A percentile compares a stretch with the other conserved stretches of the same genome.
Conservation (phyloP, 768 basidiomycete species). For the Suillus paluster region DNA sequence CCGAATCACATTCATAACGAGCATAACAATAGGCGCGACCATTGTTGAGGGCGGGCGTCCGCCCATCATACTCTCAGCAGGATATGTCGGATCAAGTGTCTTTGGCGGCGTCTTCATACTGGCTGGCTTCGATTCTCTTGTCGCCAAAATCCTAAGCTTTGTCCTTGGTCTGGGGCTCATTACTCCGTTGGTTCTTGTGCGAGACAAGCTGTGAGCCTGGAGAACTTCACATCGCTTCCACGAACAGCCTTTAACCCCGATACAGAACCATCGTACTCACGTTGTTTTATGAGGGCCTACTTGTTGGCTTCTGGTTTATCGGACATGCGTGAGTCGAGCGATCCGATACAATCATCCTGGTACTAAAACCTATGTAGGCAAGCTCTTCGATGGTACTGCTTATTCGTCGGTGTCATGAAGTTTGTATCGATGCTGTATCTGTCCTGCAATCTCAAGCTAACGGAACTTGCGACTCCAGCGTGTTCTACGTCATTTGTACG, state of each 20-base stretch:
- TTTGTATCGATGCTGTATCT: slow-evolving; percentile 39
- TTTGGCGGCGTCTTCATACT: slow-evolving; percentile 84
- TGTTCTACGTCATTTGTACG: slow-evolving; percentile 88
- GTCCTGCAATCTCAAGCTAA: slow-evolving; percentile 14
- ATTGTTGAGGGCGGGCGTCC: slow-evolving; percentile 80
- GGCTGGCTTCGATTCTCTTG: slow-evolving; percentile 86
- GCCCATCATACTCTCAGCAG: slow-evolving; percentile 71
- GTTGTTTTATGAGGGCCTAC: slow-evolving; percentile 77
- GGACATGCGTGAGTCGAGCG: slow-evolving; percentile 75
- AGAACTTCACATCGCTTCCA: not conserved
- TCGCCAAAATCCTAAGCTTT: slow-evolving; percentile 92
- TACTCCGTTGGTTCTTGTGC: slow-evolving; percentile 83
- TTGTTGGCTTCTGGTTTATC: slow-evolving; percentile 95
- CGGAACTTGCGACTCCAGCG: slow-evolving; percentile 43
- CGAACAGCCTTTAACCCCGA: slow-evolving; percentile 17
- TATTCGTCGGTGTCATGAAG: slow-evolving; percentile 88
- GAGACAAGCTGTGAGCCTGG: slow-evolving; percentile 81
- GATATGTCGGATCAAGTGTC: slow-evolving; percentile 83
- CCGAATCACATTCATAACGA: not conserved
- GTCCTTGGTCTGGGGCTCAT: slow-evolving; percentile 86
- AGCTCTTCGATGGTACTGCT: slow-evolving; percentile 82
- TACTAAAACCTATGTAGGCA: slow-evolving; percentile 46
- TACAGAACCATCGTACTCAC: slow-evolving; percentile 85
- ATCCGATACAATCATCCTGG: slow-evolving; percentile 11
- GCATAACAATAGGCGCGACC: slow-evolving; percentile 25